phyloP scores from a whole-genome alignment of 1,284 basidiomycete species.

The Bjerkandera adusta region DNA sequence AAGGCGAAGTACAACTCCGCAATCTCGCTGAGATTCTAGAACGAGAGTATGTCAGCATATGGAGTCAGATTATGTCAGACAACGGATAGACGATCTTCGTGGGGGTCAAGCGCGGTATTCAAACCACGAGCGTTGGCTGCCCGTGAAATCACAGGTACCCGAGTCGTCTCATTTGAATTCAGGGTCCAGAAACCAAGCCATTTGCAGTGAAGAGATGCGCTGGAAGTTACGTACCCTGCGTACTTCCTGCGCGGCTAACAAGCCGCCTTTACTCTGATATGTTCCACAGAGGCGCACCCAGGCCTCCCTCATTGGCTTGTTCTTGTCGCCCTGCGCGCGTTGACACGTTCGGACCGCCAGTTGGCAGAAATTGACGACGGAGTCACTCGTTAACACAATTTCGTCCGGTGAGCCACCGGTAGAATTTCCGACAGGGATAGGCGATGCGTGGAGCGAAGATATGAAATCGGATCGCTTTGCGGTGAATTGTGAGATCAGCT shows the following conservation, averaged over 20 bases:
- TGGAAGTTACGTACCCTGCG: slow-evolving; percentile 55
- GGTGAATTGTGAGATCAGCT: slow-evolving; percentile 65
- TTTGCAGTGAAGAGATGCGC: not conserved
- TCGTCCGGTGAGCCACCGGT: slow-evolving; percentile 49
- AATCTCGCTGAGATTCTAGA: slow-evolving; percentile 46
- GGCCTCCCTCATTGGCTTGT: slow-evolving; percentile 70
- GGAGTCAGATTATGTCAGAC: slow-evolving; percentile 5
- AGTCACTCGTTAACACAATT: slow-evolving; percentile 70
- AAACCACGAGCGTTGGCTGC: no score
- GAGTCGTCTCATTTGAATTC: no score
- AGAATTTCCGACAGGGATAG: slow-evolving; percentile 36
- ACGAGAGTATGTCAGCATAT: not conserved
- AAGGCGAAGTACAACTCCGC: slow-evolving; percentile 80
- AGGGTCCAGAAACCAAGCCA: no score
- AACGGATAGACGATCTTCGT: no score
- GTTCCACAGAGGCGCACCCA: slow-evolving; percentile 84
- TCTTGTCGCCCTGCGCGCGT: slow-evolving; percentile 73
- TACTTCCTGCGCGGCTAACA: slow-evolving; percentile 67
- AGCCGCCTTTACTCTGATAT: slow-evolving; percentile 67
- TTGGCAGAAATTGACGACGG: slow-evolving; percentile 83
- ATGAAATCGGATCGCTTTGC: slow-evolving; percentile 36
- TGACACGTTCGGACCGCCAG: slow-evolving; percentile 84
- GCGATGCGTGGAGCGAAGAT: slow-evolving; percentile 41
- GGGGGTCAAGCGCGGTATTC: slow-evolving; percentile 11
- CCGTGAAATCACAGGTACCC: no score